Conservation (phyloP, 164 flowering plant species). For the Stephania yunnanensis region DNA sequence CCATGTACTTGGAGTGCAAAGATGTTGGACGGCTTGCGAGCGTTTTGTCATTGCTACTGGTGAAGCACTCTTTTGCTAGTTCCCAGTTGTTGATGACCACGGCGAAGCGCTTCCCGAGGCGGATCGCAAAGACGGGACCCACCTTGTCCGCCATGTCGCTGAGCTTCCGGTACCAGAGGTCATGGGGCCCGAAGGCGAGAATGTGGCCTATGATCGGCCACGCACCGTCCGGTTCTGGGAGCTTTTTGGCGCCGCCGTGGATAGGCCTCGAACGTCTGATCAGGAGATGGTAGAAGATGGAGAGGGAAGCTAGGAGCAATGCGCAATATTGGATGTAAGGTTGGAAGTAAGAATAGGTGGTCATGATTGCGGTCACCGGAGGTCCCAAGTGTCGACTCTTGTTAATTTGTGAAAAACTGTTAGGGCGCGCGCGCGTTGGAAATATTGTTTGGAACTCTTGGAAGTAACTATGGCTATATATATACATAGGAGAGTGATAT, state of each 20-base stretch:
- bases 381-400: too few relatives aligned
- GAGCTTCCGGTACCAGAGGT: not conserved
- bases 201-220: slow-evolving; percentile 24
- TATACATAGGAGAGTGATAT: too few relatives aligned
- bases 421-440: too few relatives aligned
- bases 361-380: too few relatives aligned
- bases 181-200: not conserved
- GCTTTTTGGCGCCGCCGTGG: not conserved
- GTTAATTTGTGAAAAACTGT: too few relatives aligned
- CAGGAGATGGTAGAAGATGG: too few relatives aligned
- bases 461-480: too few relatives aligned
- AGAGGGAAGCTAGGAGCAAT: too few relatives aligned
- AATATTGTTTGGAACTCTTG: too few relatives aligned
- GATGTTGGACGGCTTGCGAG: slow-evolving; percentile 14
- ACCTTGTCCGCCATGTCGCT: slow-evolving; percentile 18
- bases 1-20: not conserved
- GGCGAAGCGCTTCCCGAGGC: slow-evolving; percentile 12
- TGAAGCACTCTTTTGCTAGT: slow-evolving; percentile 26
- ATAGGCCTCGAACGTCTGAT: too few relatives aligned
- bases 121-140: slow-evolving; percentile 18
- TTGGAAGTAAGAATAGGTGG: too few relatives aligned
- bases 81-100: slow-evolving; percentile 17
- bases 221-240: slow-evolving; percentile 13
- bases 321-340: too few relatives aligned
- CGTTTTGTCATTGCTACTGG: slow-evolving; percentile 11